Evolutionary conservation across 1,139 yeast species (phyloP).

Genomic region (Kodamaea derodonti): DNA sequence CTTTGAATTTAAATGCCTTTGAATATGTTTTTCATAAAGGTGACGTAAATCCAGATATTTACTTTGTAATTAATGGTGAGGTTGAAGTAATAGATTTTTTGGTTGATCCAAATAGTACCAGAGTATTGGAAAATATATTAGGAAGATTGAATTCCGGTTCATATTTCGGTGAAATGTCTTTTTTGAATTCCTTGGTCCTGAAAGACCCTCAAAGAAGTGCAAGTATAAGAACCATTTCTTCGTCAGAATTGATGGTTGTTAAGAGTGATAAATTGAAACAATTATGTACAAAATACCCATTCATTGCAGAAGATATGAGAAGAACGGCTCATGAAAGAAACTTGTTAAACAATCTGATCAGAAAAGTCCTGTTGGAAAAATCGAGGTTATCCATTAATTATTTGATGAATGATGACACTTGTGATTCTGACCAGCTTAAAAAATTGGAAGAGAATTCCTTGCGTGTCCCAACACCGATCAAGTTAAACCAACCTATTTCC

Average conservation of each 20-base stretch:
- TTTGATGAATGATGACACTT: constrained; percentile 15
- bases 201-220: constrained; percentile 46
- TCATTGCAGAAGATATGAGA: constrained; percentile 55
- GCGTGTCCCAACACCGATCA: too few species aligned
- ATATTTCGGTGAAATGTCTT: constrained; percentile 77
- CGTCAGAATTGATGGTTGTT: constrained; percentile 57
- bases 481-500: not conserved
- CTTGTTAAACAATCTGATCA: constrained; percentile 10
- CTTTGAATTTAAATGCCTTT: constrained; percentile 49
- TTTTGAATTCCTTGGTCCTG: constrained; percentile 46
- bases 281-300: constrained; percentile 55
- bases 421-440: too few species aligned
- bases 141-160: constrained; percentile 62
- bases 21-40: constrained; percentile 60
- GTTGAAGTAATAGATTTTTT: constrained; percentile 60
- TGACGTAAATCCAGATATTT: constrained; percentile 59
- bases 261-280: constrained; percentile 49
- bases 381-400: constrained; percentile 17
- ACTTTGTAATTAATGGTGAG: constrained; percentile 62
- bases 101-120: constrained; percentile 11
- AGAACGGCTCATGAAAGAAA: constrained; percentile 55
- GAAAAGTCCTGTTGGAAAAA: constrained; percentile 11
- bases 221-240: constrained; percentile 56
- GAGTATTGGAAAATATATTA: constrained; percentile 33
- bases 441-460: too few species aligned